A percentile compares a stretch with the other conserved stretches of the same genome.
Evolutionary conservation across 2,329 filamentous ascomycete genomes (phyloP).

Genomic region (Laburnicola sp.): DNA sequence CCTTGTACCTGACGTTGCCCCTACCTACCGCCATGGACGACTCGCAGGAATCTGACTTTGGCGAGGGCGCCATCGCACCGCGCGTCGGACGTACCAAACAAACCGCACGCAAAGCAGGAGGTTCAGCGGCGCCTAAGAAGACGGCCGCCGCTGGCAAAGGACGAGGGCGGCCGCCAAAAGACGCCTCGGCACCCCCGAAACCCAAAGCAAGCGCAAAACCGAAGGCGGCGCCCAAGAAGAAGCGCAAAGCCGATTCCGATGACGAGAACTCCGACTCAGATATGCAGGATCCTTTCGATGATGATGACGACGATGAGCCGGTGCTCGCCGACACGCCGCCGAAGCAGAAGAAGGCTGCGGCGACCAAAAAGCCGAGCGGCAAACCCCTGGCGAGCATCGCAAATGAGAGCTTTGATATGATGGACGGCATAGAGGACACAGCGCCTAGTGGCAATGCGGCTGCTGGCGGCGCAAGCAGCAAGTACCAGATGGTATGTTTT

Average conservation of each 20-base stretch:
- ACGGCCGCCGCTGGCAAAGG: conserved; percentile 40
- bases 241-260: conserved; percentile 70
- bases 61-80: conserved; percentile 48
- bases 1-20: conserved; percentile 18
- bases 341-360: conserved; percentile 75
- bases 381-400: conserved; percentile 73
- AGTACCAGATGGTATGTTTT: conserved; percentile 67
- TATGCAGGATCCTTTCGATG: conserved; percentile 46
- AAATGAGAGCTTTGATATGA: conserved; percentile 71
- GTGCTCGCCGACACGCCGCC: conserved; percentile 80
- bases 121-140: conserved; percentile 40
- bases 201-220: conserved; percentile 45
- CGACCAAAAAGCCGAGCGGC: conserved; percentile 68
- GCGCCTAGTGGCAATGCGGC: conserved; percentile 47
- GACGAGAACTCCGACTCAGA: conserved; percentile 61
- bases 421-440: conserved; percentile 55
- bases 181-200: conserved; percentile 45
- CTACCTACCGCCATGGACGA: conserved; percentile 44
- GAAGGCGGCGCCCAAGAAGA: conserved; percentile 59
- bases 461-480: conserved; percentile 67
- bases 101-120: conserved; percentile 44
- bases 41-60: conserved; percentile 48
- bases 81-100: conserved; percentile 48
- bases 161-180: conserved; percentile 39
- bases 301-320: conserved; percentile 57